Evolutionary conservation across 2,329 filamentous ascomycete genomes (phyloP).

Genomic region (Aureobasidium musti): DNA sequence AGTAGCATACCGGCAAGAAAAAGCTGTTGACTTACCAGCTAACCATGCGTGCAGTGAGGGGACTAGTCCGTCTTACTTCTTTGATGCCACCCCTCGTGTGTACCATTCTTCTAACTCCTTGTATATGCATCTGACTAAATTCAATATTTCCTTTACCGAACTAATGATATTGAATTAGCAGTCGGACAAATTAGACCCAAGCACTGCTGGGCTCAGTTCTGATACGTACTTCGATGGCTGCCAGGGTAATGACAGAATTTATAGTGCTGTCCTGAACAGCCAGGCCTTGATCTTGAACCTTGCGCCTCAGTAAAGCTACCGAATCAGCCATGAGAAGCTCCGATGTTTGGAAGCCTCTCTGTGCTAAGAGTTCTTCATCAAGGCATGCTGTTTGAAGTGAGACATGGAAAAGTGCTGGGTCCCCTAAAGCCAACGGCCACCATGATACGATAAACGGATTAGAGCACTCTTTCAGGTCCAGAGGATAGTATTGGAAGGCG

Average conservation of each 20-base stretch:
- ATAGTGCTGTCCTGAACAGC: conserved; percentile 15
- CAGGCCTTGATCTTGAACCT: neutral
- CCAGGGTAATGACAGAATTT: conserved; percentile 25
- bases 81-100: conserved; percentile 11
- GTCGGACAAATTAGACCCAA: neutral
- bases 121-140: conserved; percentile 6
- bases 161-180: neutral
- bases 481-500: conserved; percentile 27
- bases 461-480: conserved; percentile 1
- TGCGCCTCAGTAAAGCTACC: conserved; percentile 11
- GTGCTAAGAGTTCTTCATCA: conserved; percentile 10
- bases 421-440: conserved; percentile 24
- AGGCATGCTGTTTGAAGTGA: conserved; percentile 24
- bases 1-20: neutral
- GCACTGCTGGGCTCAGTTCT: too few relatives aligned
- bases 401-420: conserved; percentile 23
- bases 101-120: conserved; percentile 8
- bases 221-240: conserved; percentile 19
- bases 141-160: conserved; percentile 20
- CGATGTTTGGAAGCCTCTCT: conserved; percentile 13
- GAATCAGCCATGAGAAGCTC: conserved; percentile 19
- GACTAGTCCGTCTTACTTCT: conserved; percentile 18
- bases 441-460: conserved; percentile 21
- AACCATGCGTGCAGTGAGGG: conserved; percentile 16
- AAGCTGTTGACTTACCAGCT: neutral